These are phyloP conservation scores for Yamagishiella unicocca DNA, from an alignment of 139 green algal species.

Conservation along the genomic window DNA sequence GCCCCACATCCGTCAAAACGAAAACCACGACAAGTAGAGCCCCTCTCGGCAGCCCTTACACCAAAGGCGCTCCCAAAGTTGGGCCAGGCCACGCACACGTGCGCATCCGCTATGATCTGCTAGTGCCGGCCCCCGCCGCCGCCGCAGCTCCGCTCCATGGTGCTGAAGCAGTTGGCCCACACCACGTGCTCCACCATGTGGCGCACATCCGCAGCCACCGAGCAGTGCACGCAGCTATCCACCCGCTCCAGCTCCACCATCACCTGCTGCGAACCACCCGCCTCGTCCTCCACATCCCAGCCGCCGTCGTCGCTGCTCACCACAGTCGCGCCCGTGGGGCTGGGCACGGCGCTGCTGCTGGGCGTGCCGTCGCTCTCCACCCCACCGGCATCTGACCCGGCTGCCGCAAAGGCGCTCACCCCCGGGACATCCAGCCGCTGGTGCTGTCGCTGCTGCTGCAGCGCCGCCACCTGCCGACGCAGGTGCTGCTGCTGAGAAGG, in stretches of 20 bases:
- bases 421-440: neutral
- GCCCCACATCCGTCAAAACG: no score
- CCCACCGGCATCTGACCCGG: neutral
- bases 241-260: conserved; percentile 13
- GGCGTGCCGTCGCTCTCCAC: neutral
- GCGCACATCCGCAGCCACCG: conserved; percentile 10
- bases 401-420: no score
- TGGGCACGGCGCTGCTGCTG: neutral
- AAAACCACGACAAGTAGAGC: no score
- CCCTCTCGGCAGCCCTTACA: no score
- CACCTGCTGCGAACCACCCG: neutral
- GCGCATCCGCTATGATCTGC: no score
- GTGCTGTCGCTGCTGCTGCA: neutral
- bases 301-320: neutral
- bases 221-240: conserved; percentile 33
- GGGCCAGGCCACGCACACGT: no score
- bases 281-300: neutral
- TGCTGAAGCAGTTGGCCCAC: conserved; percentile 10
- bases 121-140: no score
- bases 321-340: neutral
- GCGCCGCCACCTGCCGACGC: neutral
- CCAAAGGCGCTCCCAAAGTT: no score
- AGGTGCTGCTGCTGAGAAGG: neutral
- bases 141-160: no score
- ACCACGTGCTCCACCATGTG: conserved; percentile 4